A percentile compares a stretch with the other conserved stretches of the same genome.
Evolutionary conservation across 2,329 filamentous ascomycete species (phyloP).

Genomic region (Ophiostoma angusticollis): DNA sequence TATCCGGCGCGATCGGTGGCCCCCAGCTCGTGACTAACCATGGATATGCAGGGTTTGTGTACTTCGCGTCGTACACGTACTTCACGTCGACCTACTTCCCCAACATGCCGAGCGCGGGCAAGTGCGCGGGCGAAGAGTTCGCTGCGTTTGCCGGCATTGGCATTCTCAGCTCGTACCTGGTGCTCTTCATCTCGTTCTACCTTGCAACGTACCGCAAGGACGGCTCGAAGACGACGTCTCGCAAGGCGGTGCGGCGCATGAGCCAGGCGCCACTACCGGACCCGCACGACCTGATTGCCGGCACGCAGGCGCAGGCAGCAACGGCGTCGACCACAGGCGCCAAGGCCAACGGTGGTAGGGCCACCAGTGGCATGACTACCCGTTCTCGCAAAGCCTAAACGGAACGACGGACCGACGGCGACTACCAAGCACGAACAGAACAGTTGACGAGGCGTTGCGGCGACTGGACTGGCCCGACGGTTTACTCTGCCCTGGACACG

Average conservation of each 20-base stretch:
- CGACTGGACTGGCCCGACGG: too few relatives aligned
- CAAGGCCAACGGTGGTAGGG: constrained; percentile 39
- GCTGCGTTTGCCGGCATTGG: constrained; percentile 85
- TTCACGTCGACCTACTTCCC: constrained; percentile 96
- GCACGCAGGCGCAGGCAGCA: constrained; percentile 37
- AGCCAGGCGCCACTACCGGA: constrained; percentile 61
- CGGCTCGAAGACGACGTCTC: constrained; percentile 64
- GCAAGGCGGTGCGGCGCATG: constrained; percentile 60
- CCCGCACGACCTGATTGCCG: constrained; percentile 57
- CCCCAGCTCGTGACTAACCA: background rate
- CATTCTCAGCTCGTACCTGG: constrained; percentile 86
- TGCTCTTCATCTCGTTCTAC: constrained; percentile 99
- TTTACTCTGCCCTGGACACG: too few relatives aligned
- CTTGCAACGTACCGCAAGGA: constrained; percentile 89
- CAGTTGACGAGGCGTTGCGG: too few relatives aligned
- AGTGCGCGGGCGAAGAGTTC: constrained; percentile 93
- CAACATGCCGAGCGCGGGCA: constrained; percentile 69
- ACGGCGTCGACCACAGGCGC: constrained; percentile 39
- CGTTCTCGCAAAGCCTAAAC: constrained; percentile 57
- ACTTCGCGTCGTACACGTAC: constrained; percentile 66
- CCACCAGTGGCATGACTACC: constrained; percentile 33
- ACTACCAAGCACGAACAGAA: too few relatives aligned
- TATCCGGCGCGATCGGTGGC: background rate
- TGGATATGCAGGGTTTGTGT: constrained; percentile 71
- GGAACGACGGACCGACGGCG: too few relatives aligned